phyloP scores from a whole-genome alignment of 2,329 filamentous ascomycete genomes.

The Exutisphaerella laricina region DNA sequence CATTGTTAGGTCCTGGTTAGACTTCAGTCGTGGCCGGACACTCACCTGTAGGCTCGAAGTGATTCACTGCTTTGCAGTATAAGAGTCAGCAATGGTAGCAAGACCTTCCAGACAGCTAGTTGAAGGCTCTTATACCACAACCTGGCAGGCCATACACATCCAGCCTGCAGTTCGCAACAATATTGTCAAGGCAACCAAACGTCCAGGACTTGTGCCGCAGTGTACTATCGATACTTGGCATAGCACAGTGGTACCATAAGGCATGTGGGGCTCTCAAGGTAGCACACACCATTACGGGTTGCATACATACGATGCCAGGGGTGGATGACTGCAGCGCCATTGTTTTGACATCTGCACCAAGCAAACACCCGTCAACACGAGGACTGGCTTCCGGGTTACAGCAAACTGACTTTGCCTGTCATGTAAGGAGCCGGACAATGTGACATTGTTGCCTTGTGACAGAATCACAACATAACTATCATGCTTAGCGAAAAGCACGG shows the following conservation, averaged over 20 bases:
- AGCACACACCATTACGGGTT: not conserved
- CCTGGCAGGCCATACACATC: no score
- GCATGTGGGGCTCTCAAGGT: no score
- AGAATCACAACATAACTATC: not conserved
- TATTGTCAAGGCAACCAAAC: not conserved
- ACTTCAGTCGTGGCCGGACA: no score
- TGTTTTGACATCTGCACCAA: constrained; percentile 2
- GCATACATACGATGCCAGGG: not conserved
- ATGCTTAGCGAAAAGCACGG: no score
- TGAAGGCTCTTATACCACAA: no score
- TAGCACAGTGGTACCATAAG: not conserved
- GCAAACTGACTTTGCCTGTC: not conserved
- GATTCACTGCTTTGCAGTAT: no score
- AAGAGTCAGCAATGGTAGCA: no score
- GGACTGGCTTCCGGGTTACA: not conserved
- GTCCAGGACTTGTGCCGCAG: not conserved
- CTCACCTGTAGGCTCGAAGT: no score
- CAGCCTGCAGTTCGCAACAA: no score
- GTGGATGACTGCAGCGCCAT: not conserved
- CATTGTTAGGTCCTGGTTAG: no score
- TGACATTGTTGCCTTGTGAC: not conserved
- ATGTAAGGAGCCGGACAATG: not conserved
- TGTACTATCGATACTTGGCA: not conserved
- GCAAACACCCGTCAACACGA: constrained; percentile 6
- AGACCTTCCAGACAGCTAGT: no score